Conservation (phyloP, 441 rosid species). For the Pelargonium cotyledonis region DNA sequence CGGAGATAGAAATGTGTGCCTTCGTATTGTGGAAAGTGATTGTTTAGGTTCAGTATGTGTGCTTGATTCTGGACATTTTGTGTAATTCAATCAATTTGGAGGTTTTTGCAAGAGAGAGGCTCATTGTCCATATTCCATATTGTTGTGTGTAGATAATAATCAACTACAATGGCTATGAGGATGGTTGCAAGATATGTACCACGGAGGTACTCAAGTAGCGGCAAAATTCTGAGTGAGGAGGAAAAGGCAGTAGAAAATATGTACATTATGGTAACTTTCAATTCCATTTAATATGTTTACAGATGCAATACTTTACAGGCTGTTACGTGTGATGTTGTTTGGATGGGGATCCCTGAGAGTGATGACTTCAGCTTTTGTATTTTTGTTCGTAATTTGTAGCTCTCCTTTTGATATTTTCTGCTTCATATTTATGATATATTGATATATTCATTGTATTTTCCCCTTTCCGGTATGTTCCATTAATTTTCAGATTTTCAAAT, state of each 20-base stretch:
- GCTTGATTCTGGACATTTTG: background rate
- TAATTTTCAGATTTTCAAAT: background rate
- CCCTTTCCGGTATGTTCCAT: background rate
- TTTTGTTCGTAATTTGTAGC: background rate
- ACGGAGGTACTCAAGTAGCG: conserved; percentile 70
- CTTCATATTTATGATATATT: background rate
- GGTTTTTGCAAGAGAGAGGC: no score
- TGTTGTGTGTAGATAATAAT: conserved; percentile 17
- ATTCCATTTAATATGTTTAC: background rate
- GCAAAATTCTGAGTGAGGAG: conserved; percentile 76
- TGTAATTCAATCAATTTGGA: background rate
- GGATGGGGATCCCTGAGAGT: background rate
- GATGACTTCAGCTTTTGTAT: background rate
- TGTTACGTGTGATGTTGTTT: background rate
- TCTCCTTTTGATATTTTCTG: conserved; percentile 2
- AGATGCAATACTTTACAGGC: no score
- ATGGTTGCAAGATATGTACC: conserved; percentile 38
- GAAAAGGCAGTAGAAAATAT: conserved; percentile 90
- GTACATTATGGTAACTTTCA: conserved; percentile 60
- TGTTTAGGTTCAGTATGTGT: no score
- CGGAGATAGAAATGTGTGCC: no score
- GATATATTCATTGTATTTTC: no score
- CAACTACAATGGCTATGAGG: conserved; percentile 48
- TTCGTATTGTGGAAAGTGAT: no score
- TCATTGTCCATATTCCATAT: background rate